phyloP scores from a whole-genome alignment of 176 grass and related monocot genomes.

The Leersia perrieri region DNA sequence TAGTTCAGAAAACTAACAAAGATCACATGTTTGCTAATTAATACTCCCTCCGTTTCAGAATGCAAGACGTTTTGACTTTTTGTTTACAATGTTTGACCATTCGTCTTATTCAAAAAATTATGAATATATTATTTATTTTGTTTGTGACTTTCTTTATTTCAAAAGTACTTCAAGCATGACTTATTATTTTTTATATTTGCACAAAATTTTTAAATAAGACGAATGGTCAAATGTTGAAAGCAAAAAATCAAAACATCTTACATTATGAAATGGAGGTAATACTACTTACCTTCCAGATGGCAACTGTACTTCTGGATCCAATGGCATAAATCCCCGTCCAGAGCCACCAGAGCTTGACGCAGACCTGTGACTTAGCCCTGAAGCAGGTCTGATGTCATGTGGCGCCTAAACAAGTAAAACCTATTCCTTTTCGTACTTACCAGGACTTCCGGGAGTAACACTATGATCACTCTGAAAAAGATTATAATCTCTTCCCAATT shows the following conservation, averaged over 20 bases:
- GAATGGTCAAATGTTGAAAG: no score
- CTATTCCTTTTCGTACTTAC: conserved; percentile 44
- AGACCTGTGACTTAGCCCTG: conserved; percentile 60
- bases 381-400: conserved; percentile 18
- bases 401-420: conserved; percentile 20
- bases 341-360: conserved; percentile 80
- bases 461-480: conserved; percentile 45
- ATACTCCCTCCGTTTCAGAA: no score
- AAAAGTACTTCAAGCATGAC: no score
- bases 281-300: conserved; percentile 48
- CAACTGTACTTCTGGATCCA: conserved; percentile 60
- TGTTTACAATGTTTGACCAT: no score
- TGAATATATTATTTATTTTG: no score
- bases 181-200: no score
- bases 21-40: conserved; percentile 2
- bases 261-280: no score
- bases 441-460: conserved; percentile 72
- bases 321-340: conserved; percentile 28
- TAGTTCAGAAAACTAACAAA: neutral
- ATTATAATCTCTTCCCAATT: conserved; percentile 39
- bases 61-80: no score
- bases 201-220: no score
- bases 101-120: no score
- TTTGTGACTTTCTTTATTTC: no score
- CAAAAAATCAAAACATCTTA: no score